Evolutionary conservation across 2,329 filamentous ascomycete species (phyloP).

Genomic region (Chrysosporium queenslandicum): DNA sequence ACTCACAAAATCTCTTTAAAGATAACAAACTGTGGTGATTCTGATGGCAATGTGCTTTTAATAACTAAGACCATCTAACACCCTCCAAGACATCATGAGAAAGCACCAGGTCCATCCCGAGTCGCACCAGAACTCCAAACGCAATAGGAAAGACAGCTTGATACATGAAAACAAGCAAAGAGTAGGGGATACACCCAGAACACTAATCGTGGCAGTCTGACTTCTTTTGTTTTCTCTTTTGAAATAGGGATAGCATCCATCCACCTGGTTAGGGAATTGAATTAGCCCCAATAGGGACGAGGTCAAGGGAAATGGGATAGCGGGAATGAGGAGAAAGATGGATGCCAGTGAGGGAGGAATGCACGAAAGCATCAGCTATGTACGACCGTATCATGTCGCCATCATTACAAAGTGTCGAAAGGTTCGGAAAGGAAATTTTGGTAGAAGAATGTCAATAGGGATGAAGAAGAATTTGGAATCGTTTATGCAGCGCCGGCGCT

Average conservation of each 20-base stretch:
- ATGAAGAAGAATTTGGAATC: neutral
- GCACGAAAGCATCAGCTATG: constrained; percentile 2
- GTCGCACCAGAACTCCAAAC: constrained; percentile 7
- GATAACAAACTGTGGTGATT: constrained; percentile 3
- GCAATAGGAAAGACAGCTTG: neutral
- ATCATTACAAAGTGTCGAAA: constrained; percentile 6
- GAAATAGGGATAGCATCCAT: neutral
- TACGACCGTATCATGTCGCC: constrained; percentile 3
- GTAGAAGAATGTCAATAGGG: neutral
- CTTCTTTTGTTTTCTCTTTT: neutral
- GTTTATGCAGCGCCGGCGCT: constrained; percentile 70
- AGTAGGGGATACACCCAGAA: neutral
- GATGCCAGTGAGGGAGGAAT: neutral
- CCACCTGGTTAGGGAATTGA: neutral
- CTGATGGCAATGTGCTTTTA: neutral
- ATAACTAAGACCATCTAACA: constrained; percentile 1
- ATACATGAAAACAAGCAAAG: neutral
- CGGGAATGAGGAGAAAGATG: neutral
- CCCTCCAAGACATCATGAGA: neutral
- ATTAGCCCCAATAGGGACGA: neutral
- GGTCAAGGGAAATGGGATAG: neutral
- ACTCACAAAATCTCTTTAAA: neutral
- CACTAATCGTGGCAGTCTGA: neutral
- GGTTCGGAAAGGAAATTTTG: neutral
- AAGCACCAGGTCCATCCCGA: constrained; percentile 2